A percentile compares a stretch with the other conserved stretches of the same genome.
Conservation (phyloP, 129 eudicot genomes). For the Saposhnikovia divaricata region DNA sequence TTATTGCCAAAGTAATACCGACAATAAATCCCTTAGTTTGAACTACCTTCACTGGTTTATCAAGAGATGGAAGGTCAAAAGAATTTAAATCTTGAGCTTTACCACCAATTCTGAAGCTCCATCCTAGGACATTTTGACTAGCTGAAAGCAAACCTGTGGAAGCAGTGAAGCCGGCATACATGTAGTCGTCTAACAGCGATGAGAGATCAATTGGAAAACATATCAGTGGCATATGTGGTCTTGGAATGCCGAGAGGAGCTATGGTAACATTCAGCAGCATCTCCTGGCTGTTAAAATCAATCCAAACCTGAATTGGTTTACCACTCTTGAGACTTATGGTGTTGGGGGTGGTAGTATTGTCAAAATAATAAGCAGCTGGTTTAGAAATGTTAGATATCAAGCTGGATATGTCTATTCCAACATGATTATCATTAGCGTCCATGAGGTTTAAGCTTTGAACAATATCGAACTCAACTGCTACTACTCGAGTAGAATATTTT, state of each 20-base stretch:
- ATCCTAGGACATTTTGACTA: constrained; percentile 18
- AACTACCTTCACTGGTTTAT: constrained; percentile 7
- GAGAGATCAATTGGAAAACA: constrained; percentile 20
- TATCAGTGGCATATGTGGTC: constrained; percentile 20
- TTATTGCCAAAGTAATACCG: constrained; percentile 16
- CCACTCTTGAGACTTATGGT: constrained; percentile 17
- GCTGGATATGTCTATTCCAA: constrained; percentile 20
- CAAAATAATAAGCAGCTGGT: constrained; percentile 19
- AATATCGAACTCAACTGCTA: constrained; percentile 23
- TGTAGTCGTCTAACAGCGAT: constrained; percentile 10
- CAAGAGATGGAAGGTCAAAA: constrained; percentile 12
- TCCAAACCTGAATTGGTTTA: constrained; percentile 19
- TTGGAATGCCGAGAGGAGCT: constrained; percentile 21
- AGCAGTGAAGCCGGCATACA: constrained; percentile 26
- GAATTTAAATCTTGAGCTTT: constrained; percentile 14
- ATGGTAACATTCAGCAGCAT: constrained; percentile 24
- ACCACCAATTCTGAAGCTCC: constrained; percentile 26
- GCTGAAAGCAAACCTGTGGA: constrained; percentile 22
- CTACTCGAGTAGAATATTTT: constrained; percentile 1
- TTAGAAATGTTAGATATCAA: constrained; percentile 13
- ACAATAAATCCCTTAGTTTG: constrained; percentile 14
- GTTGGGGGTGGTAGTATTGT: constrained; percentile 7
- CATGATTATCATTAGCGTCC: constrained; percentile 25
- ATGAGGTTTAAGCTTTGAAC: constrained; percentile 14
- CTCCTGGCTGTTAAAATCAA: constrained; percentile 15